phyloP scores from a whole-genome alignment of 2,329 filamentous ascomycete genomes.

The Colletotrichum kahawae region DNA sequence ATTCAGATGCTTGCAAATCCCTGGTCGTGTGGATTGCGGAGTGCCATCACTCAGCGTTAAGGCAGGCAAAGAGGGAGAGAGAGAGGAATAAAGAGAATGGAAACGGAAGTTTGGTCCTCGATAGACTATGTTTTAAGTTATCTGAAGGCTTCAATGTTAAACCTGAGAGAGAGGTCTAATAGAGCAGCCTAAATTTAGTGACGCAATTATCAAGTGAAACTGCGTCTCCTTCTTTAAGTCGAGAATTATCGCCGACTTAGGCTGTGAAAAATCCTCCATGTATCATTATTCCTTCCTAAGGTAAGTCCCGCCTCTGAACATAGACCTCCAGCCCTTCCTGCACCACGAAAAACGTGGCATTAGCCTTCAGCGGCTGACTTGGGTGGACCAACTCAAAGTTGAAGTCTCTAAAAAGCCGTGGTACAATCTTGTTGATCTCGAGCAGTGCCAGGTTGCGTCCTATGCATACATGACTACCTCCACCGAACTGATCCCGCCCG shows the following conservation, averaged over 20 bases:
- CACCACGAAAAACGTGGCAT: constrained; percentile 65
- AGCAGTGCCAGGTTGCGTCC: constrained; percentile 59
- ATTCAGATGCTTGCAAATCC: too few species aligned
- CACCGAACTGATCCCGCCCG: constrained; percentile 50
- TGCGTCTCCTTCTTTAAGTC: neutral
- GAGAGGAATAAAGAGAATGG: neutral
- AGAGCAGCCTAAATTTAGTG: neutral
- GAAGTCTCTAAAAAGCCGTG: constrained; percentile 58
- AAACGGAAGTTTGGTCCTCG: too few species aligned
- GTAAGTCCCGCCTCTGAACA: constrained; percentile 35
- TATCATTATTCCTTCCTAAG: neutral
- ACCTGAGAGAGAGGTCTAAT: neutral
- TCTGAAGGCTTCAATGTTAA: neutral
- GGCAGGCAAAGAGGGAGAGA: neutral
- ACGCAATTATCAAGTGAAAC: too few species aligned
- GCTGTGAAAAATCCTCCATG: neutral
- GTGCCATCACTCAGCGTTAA: neutral
- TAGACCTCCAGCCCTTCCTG: constrained; percentile 61
- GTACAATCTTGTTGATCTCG: constrained; percentile 65
- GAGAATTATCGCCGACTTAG: neutral
- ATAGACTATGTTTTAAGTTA: neutral
- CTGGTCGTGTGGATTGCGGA: neutral
- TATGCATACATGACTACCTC: constrained; percentile 59
- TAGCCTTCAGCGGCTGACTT: constrained; percentile 52
- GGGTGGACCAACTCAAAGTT: constrained; percentile 58